Evolutionary conservation across 108 stramenopile genomes (phyloP).

Genomic region (Schizochytrium sp.): DNA sequence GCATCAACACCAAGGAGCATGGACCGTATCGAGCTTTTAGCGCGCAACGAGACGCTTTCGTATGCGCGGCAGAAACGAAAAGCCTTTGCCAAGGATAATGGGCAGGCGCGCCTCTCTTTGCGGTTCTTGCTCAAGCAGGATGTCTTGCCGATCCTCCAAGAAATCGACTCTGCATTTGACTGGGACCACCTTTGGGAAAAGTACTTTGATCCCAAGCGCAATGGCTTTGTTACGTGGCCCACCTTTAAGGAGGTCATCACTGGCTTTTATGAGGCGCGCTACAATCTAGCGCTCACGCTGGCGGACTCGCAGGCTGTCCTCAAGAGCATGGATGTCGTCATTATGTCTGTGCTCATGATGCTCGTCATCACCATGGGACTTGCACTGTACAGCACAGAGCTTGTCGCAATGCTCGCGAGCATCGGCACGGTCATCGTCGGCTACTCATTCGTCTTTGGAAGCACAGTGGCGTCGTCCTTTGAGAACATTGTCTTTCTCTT

Average conservation of each 20-base stretch:
- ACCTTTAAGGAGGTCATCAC: neutral
- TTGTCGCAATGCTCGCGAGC: neutral
- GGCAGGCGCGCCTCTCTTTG: neutral
- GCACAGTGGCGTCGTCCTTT: neutral
- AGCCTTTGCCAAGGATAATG: neutral
- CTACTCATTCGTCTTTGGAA: neutral
- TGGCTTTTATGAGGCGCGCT: neutral
- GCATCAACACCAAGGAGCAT: neutral
- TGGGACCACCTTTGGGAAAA: neutral
- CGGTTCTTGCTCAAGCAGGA: neutral
- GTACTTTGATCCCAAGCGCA: neutral
- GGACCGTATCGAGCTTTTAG: neutral
- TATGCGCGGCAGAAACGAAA: neutral
- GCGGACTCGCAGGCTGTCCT: neutral
- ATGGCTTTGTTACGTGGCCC: neutral
- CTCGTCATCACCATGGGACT: neutral
- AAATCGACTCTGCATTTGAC: neutral
- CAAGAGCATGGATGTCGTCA: neutral
- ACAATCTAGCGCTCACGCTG: neutral
- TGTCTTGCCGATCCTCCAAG: neutral
- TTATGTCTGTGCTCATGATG: neutral
- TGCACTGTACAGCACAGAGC: neutral
- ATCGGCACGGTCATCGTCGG: neutral
- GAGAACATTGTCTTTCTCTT: neutral
- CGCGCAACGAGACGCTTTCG: neutral